Evolutionary conservation across 2,329 filamentous ascomycete genomes (phyloP).

Genomic region (Keithomyces neogunnii): DNA sequence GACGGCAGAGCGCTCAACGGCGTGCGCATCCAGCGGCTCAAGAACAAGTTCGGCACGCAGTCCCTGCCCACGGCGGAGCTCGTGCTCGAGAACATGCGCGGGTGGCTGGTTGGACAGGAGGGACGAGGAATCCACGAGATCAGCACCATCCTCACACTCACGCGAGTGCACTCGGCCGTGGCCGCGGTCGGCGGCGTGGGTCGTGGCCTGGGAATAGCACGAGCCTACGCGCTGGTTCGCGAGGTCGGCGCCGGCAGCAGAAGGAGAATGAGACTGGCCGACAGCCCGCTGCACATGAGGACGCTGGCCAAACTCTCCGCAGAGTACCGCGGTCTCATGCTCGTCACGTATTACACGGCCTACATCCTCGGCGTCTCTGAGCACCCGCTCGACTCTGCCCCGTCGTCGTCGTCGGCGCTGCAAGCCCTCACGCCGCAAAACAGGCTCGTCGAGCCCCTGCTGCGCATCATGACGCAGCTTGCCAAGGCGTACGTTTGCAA

Average conservation of each 20-base stretch:
- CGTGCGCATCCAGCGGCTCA: slow-evolving; percentile 58
- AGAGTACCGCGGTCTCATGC: slow-evolving; percentile 48
- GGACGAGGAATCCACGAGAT: slow-evolving; percentile 63
- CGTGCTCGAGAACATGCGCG: slow-evolving; percentile 53
- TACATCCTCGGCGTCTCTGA: slow-evolving; percentile 48
- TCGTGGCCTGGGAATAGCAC: slow-evolving; percentile 47
- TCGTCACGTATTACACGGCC: slow-evolving; percentile 45
- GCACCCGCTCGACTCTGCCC: slow-evolving; percentile 19
- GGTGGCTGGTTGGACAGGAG: slow-evolving; percentile 56
- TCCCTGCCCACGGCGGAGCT: slow-evolving; percentile 66
- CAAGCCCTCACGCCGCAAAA: slow-evolving; percentile 23
- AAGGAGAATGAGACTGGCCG: slow-evolving; percentile 36
- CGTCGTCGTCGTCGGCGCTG: slow-evolving; percentile 12
- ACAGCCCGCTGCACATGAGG: slow-evolving; percentile 48
- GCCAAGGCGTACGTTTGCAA: slow-evolving; percentile 51
- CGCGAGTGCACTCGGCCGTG: slow-evolving; percentile 49
- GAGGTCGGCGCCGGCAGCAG: slow-evolving; percentile 37
- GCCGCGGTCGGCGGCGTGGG: slow-evolving; percentile 43
- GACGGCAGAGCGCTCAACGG: slow-evolving; percentile 50
- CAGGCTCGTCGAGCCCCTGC: slow-evolving; percentile 30
- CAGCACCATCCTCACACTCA: slow-evolving; percentile 59
- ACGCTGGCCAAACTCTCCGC: slow-evolving; percentile 47
- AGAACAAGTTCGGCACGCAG: slow-evolving; percentile 64
- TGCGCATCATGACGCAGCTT: slow-evolving; percentile 51
- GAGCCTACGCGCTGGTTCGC: slow-evolving; percentile 49